Base-by-base conservation (phyloP, 2,329 filamentous ascomycete genomes). In the Aspergillus piperis region DNA sequence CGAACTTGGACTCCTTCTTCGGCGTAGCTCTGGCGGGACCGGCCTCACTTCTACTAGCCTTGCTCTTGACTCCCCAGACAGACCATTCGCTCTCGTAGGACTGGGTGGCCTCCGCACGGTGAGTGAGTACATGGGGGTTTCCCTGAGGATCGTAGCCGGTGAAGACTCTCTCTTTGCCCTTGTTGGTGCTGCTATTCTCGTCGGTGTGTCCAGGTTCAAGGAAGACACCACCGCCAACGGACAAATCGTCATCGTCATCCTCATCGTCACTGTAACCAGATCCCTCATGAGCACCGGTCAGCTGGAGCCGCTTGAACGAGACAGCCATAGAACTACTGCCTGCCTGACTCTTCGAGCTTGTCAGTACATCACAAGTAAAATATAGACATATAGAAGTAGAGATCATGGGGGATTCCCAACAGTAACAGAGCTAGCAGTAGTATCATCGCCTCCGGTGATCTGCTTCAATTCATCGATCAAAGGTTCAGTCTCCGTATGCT, bases 391-490 rank as follows among this genome's bases (percentile, higher is more conserved):
- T 30, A 48, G 19, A 17, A 11, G 17, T 30, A 50, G 19, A 21
- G 13, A 19, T 17, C 13, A 50, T 32, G 8, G 8, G 19, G 19
- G 6, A 13, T 19, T 32, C 57, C 63, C 50, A 42, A 67, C 66
- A 15, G 44, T 19, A 42, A 58, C 49, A 11, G 62, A 27, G 11
- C 51, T 58, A 27, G 57, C 60, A 15, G 59, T 61, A 3, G 60
- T 58, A 15, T 53, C 25, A 3, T 66, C 66, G 19, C 54, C 63
- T 38, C 69, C 67, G 2, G 63, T 60, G 8, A 71, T 42, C 19
- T 66, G 48, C 50, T 64, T 75, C n/a, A 64, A 57, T 54, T 74
- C 70, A 38, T 77, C 74, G n/a, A 65, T 53, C 13, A 75, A 61
- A 2, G 75, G 70, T 2, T 75, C 72, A 8, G 69, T 62, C 30